Evolutionary conservation across 2,329 filamentous ascomycete genomes (phyloP), one percentile per base, ranked within the genome.

Genomic region (Colletotrichum nymphaeae): DNA sequence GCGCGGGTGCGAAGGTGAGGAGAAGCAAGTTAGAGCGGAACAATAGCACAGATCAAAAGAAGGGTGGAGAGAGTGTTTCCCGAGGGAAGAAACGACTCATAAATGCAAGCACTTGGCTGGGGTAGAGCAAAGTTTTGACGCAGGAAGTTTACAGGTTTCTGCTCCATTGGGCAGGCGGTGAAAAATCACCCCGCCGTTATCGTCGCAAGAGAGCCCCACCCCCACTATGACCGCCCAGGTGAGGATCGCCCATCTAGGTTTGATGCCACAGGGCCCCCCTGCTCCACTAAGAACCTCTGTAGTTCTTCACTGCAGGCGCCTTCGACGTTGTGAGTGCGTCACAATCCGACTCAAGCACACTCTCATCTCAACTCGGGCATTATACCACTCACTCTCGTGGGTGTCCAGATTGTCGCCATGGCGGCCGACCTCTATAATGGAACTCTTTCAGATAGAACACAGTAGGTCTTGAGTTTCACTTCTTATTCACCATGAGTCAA

Each of bases 381-480:
- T 32, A 24, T 28, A 53, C 19, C 46, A 22, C 49, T 12, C 37
- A 42, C 19, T 30, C 37, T 19, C 28, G 16, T 28, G 42, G 42
- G 63, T 55, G 49, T 12, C n/a, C 16, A 1, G 24, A 35, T 28
- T 59, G 32, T 30, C 46, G 57, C 53, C 28, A 73, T 73, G 71
- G 67, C 71, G 35, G 49, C 60, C 32, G 67, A 73, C 16, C 46
- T 66, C 7, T 73, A 73, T 32, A 49, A 70, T 66, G 71, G 37
- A 26, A 73, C 67, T 5, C 70, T 73, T 30, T 73, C 71, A 56
- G 62, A 73, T 8, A 73, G 71, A 46, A 71, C 63, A 56, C 71
- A 73, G 71, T 73, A 19, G 62, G 71, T 14, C 7, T 6, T 7
- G 24, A n/a, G 2, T 35, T 57, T 22, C 35, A 26, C 37, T n/a